A percentile compares a stretch with the other conserved stretches of the same genome.
These are phyloP conservation scores for Clavispora carvajalis DNA, from an alignment of 805 yeast genomes.

Conservation along the genomic window DNA sequence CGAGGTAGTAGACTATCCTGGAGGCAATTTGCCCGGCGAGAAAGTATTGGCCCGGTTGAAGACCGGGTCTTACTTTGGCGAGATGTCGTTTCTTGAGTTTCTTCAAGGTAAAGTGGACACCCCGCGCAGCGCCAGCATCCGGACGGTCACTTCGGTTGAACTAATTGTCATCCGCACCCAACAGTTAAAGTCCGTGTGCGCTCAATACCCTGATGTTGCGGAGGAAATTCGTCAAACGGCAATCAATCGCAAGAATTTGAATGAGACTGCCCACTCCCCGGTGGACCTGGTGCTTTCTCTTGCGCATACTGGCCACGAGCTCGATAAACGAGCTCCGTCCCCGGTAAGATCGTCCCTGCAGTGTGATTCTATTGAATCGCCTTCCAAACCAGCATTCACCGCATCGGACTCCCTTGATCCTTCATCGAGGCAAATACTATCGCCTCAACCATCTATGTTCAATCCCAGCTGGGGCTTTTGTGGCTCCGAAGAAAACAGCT, in stretches of 20 bases:
- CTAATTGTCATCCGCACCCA: conserved; percentile 56
- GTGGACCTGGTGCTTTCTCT: neutral
- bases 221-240: conserved; percentile 62
- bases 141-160: conserved; percentile 57
- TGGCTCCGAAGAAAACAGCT: neutral
- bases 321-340: neutral
- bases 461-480: conserved; percentile 18
- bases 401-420: neutral
- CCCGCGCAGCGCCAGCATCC: conserved; percentile 55
- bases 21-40: conserved; percentile 22
- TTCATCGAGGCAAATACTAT: neutral
- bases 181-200: conserved; percentile 48
- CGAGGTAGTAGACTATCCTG: conserved; percentile 46
- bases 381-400: neutral
- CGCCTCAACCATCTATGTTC: conserved; percentile 12
- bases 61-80: conserved; percentile 69
- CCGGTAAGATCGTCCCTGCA: neutral
- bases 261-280: conserved; percentile 5
- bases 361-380: neutral
- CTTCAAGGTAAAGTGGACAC: conserved; percentile 27
- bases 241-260: conserved; percentile 35
- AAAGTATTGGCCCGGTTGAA: conserved; percentile 52
- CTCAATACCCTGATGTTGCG: conserved; percentile 52
- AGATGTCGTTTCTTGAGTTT: conserved; percentile 60
- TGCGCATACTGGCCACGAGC: neutral